Evolutionary conservation across 2,329 filamentous ascomycete genomes (phyloP), one percentile per base, ranked within the genome.

Genomic region (Torrubiella hemipterigena): DNA sequence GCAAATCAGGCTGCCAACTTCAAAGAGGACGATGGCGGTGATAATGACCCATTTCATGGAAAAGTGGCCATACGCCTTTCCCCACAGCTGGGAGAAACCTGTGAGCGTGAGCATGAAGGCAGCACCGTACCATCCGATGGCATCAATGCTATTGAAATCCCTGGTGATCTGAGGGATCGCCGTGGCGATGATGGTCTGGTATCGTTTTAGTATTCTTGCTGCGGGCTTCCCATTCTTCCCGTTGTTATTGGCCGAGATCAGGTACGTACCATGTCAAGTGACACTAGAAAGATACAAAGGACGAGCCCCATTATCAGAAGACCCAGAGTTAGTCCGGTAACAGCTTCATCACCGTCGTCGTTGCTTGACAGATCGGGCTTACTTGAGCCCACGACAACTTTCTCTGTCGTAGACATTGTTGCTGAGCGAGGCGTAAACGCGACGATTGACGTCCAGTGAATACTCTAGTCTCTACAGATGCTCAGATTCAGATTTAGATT

Each of bases 101-200:
- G 46, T 51, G 2, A 49, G 32, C 2, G 51, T 54, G 10, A 55
- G 32, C 29, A 55, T 49, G 31, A 52, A 60, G 5, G 57, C 58
- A 14, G 55, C 52, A 2, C 58, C 61, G 36, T 67, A 67, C 63
- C 64, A 67, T n/a, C 57, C 59, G 6, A 64, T 51, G 29, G 62
- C 56, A 9, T 50, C 43, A 1, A 60, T 46, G 13, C 53, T 47
- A 9, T 55, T 44, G 38, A 39, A 17, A 27, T 17, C 18, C 12
- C 14, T 14, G 12, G 22, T 24, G 10, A 24, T 24, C 14, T 24
- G 12, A 11, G 22, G 22, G 10, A 22, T 27, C 5, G 36, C 23
- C 12, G 29, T 37, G 13, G 26, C 29, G 11, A 22, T 20, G 20
- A 37, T 31, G 10, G 18, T 29, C 17, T 26, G 30, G 14, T 24